Evolutionary conservation across 257 asterid genomes (phyloP).

Genomic region (Cruciata laevipes): DNA sequence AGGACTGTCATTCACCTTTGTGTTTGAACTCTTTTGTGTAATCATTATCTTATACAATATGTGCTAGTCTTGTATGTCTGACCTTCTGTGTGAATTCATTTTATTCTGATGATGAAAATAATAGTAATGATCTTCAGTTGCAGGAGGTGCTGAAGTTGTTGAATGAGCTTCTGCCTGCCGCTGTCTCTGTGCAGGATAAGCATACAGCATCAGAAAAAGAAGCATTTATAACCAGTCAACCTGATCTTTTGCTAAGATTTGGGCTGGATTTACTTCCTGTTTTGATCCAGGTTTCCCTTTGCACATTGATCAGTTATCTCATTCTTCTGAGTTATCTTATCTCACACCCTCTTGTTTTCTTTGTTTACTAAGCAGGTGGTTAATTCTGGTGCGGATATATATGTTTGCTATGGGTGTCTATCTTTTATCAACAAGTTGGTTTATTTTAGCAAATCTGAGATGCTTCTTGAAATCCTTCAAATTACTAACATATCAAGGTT

Average conservation of each 20-base stretch:
- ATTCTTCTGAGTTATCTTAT: not conserved
- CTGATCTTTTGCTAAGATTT: constrained; percentile 70
- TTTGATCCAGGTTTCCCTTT: constrained; percentile 58
- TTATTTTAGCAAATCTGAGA: constrained; percentile 60
- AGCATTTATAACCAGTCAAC: constrained; percentile 50
- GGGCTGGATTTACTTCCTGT: constrained; percentile 80
- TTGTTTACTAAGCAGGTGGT: constrained; percentile 62
- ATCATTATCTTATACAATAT: not conserved
- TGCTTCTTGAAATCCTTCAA: constrained; percentile 57
- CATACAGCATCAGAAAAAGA: constrained; percentile 53
- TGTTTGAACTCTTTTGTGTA: not conserved
- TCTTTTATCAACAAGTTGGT: constrained; percentile 79
- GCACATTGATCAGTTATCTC: constrained; percentile 5
- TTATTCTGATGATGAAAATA: not conserved
- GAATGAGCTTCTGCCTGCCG: constrained; percentile 77
- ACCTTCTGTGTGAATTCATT: not conserved
- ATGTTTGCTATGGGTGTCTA: constrained; percentile 73
- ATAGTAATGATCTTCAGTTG: constrained; percentile 33
- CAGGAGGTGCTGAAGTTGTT: constrained; percentile 68
- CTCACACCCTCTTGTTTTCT: constrained; percentile 21
- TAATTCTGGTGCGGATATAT: constrained; percentile 69
- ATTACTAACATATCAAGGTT: constrained; percentile 73
- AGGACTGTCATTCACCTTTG: not conserved
- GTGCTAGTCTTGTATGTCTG: not conserved
- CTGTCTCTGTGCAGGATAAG: constrained; percentile 39